These are phyloP conservation scores for Debaryomyces subglobosus DNA, from an alignment of 1,139 yeast genomes.

Conservation along the genomic window DNA sequence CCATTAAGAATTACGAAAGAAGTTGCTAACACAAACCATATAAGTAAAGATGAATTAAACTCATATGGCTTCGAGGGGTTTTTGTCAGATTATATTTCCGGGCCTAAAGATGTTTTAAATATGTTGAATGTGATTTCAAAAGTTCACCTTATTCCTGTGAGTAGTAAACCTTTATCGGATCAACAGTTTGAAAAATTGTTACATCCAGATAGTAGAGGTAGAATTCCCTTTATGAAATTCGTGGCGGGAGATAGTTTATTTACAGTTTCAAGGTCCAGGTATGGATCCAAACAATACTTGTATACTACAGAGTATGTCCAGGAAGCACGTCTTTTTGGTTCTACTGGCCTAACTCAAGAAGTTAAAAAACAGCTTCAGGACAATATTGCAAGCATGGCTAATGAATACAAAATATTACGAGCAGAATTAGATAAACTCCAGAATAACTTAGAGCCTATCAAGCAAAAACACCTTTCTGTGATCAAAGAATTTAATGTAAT, in stretches of 20 bases:
- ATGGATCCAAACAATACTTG: slow-evolving; percentile 57
- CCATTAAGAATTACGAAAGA: slow-evolving; percentile 36
- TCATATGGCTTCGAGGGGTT: slow-evolving; percentile 78
- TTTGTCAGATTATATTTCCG: slow-evolving; percentile 68
- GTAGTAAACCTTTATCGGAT: slow-evolving; percentile 44
- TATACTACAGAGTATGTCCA: slow-evolving; percentile 40
- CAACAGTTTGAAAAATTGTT: slow-evolving; percentile 43
- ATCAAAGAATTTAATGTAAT: slow-evolving; percentile 17
- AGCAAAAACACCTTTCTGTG: slow-evolving; percentile 5
- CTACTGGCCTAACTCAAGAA: slow-evolving; percentile 47
- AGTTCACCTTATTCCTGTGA: slow-evolving; percentile 67
- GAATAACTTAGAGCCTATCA: slow-evolving; percentile 9
- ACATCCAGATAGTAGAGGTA: slow-evolving; percentile 35
- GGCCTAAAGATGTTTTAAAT: slow-evolving; percentile 72
- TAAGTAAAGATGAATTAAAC: slow-evolving; percentile 35
- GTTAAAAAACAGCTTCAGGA: slow-evolving; percentile 24
- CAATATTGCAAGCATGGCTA: slow-evolving; percentile 21
- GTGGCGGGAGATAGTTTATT: slow-evolving; percentile 61
- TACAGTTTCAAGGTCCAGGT: slow-evolving; percentile 54
- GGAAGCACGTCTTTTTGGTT: slow-evolving; percentile 40
- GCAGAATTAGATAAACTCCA: slow-evolving; percentile 3
- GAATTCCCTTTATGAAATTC: slow-evolving; percentile 54
- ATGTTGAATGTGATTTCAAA: slow-evolving; percentile 68
- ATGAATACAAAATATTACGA: slow-evolving; percentile 14
- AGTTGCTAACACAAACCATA: slow-evolving; percentile 13